Base-by-base conservation (phyloP, 345 rosid species). In the Gossypium sturtianum region DNA sequence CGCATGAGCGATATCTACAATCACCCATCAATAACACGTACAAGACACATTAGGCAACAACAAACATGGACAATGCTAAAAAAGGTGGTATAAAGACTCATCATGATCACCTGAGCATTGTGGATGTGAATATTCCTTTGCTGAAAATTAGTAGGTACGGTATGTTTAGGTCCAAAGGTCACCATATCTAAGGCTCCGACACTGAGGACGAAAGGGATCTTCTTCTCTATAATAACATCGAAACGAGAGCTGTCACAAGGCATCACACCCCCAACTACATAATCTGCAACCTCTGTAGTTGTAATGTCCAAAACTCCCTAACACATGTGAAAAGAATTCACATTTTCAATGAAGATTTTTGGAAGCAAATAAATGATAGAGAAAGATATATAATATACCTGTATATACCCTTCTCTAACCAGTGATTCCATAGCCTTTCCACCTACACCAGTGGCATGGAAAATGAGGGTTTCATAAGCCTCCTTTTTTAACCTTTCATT, bases 141-240 rank as follows among this genome's bases (percentile, higher is more conserved):
- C 77, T 86, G 89, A 77, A 90, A 88, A 19, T 71, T 71, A 67
- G 90, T 74, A 77, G 94, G 97, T 76, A 92, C 86, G 72, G 94
- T 83, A 25, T 90, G 86, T 82, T 78, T 87, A 61, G 89, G 74
- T 75, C 97, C 98, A 86, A 94, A 94, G 79, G 87, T 92, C 79
- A 89, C 98, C 93, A 89, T 89, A 82, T 94, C 98, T 80, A 94
- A 84, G 60, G 97, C 97, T 62, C 97, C 97, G 6, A 89, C 88
- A 70, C 97, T 92, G 71, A 94, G 78, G 48, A 94, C 95, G 72
- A 92, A 82, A 51, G 97, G 98, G 76, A 94, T 83, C 78, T 88
- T 88, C 85, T 83, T 87, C 82, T 94, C 92, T 66, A 88, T 79
- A 59, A 85, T 84, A 38, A 82, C 87, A 82, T 92, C 89, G 72